These are phyloP conservation scores for Tricholoma hemisulphureum DNA, from an alignment of 768 basidiomycete genomes.

Conservation along the genomic window DNA sequence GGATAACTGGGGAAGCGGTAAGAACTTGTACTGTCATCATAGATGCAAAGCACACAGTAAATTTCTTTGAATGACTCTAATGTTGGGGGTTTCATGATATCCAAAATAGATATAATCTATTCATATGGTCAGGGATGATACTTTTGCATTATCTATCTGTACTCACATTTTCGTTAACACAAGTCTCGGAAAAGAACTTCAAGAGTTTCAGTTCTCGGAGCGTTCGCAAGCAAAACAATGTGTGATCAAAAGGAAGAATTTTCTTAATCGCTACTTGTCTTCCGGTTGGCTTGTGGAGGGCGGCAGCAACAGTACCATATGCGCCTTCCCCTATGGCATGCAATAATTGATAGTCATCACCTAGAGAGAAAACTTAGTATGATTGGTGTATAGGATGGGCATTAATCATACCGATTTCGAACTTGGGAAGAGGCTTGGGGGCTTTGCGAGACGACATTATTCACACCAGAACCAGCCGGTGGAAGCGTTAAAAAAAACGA, in stretches of 20 bases:
- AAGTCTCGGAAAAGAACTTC: slow-evolving; percentile 79
- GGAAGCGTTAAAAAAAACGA: slow-evolving; percentile 28
- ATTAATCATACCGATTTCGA: slow-evolving; percentile 56
- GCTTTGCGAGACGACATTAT: slow-evolving; percentile 57
- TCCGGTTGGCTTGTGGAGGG: slow-evolving; percentile 76
- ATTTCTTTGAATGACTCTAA: slow-evolving; percentile 83
- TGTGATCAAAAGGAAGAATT: slow-evolving; percentile 92
- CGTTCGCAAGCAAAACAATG: slow-evolving; percentile 86
- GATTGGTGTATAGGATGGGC: not conserved
- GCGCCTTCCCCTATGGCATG: slow-evolving; percentile 82
- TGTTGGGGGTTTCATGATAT: slow-evolving; percentile 80
- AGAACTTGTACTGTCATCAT: slow-evolving; percentile 2
- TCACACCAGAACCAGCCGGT: slow-evolving; percentile 52
- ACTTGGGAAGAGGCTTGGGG: slow-evolving; percentile 68
- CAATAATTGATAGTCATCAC: slow-evolving; percentile 71
- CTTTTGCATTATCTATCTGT: not conserved
- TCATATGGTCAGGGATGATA: slow-evolving; percentile 1
- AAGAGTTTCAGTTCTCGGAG: slow-evolving; percentile 89
- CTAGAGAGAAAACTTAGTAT: slow-evolving; percentile 30
- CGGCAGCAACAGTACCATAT: slow-evolving; percentile 88
- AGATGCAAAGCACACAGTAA: slow-evolving; percentile 53
- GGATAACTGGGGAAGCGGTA: slow-evolving; percentile 52
- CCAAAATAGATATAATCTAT: slow-evolving; percentile 89
- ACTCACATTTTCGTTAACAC: slow-evolving; percentile 76
- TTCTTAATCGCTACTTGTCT: slow-evolving; percentile 94